Percentiles rank a stretch among this genome's conserved stretches.
These are phyloP conservation scores for Penicillium roqueforti DNA, from an alignment of 495 filamentous ascomycete species.

Conservation along the genomic window DNA sequence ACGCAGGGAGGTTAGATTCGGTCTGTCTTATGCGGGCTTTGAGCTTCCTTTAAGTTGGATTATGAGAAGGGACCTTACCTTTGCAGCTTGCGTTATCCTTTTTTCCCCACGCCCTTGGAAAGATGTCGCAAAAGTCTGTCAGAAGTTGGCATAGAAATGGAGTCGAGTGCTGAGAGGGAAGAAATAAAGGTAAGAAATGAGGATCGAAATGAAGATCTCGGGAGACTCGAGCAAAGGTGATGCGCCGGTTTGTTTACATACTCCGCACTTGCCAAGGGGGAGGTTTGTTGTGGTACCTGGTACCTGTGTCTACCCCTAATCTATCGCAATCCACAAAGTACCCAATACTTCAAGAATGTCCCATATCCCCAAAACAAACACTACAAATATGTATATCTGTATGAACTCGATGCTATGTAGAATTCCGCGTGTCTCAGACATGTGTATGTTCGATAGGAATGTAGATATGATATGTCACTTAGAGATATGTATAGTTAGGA, in stretches of 20 bases:
- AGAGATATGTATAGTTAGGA: background rate
- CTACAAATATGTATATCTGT: conserved; percentile 6
- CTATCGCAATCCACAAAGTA: background rate
- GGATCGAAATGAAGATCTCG: background rate
- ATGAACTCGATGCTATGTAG: conserved; percentile 1
- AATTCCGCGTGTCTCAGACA: conserved; percentile 23
- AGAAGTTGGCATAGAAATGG: background rate
- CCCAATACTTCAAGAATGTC: conserved; percentile 7
- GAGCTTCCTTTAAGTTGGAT: conserved; percentile 3
- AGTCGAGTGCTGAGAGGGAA: background rate
- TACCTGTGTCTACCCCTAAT: conserved; percentile 1
- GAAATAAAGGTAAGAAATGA: background rate
- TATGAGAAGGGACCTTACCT: conserved; percentile 18
- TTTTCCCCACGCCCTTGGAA: conserved; percentile 17
- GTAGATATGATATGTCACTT: background rate
- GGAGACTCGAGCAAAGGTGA: background rate
- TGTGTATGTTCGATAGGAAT: conserved; percentile 11
- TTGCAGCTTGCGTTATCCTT: conserved; percentile 7
- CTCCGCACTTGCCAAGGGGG: conserved; percentile 28
- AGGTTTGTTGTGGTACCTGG: conserved; percentile 29
- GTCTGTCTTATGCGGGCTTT: conserved; percentile 1
- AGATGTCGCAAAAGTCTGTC: conserved; percentile 3
- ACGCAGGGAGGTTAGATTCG: conserved; percentile 9
- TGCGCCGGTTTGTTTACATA: conserved; percentile 26
- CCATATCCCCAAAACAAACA: background rate